phyloP scores from a whole-genome alignment of 2,329 filamentous ascomycete genomes.

The Chaetomium sp. region DNA sequence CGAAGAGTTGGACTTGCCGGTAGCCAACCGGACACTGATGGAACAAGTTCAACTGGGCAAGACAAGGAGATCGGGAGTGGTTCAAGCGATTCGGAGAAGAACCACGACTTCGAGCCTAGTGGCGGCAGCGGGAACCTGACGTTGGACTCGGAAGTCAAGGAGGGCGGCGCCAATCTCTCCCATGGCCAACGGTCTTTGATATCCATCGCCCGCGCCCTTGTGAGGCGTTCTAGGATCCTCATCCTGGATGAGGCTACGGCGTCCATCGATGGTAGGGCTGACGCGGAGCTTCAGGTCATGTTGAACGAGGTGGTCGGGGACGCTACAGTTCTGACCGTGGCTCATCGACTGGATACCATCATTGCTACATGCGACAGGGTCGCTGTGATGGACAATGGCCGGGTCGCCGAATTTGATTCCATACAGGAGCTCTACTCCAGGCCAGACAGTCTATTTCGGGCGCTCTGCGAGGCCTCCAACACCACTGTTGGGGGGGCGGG shows the following conservation, averaged over 20 bases:
- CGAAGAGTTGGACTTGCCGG: not conserved
- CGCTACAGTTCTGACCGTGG: not conserved
- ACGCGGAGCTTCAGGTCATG: not conserved
- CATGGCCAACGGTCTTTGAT: not conserved
- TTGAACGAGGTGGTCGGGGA: not conserved
- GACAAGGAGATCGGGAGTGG: not conserved
- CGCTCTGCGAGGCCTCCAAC: not conserved
- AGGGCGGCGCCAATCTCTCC: not conserved
- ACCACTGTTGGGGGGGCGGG: not conserved
- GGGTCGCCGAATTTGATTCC: not conserved
- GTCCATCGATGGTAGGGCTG: not conserved
- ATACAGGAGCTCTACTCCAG: not conserved
- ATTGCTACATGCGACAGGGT: not conserved
- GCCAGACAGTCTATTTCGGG: not conserved
- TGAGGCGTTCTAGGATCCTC: not conserved
- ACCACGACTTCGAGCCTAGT: not conserved
- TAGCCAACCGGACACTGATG: not conserved
- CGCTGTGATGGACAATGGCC: not conserved
- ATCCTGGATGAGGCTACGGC: not conserved
- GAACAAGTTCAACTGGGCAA: not conserved
- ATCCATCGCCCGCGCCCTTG: not conserved
- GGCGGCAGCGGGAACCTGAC: not conserved
- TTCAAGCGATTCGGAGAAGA: not conserved
- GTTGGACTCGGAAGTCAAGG: not conserved
- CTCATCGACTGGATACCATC: not conserved